A percentile compares a stretch with the other conserved stretches of the same genome.
These are phyloP conservation scores for Hepatocystis sp. DNA, from an alignment of 169 alveolate genomes.

Conservation along the genomic window DNA sequence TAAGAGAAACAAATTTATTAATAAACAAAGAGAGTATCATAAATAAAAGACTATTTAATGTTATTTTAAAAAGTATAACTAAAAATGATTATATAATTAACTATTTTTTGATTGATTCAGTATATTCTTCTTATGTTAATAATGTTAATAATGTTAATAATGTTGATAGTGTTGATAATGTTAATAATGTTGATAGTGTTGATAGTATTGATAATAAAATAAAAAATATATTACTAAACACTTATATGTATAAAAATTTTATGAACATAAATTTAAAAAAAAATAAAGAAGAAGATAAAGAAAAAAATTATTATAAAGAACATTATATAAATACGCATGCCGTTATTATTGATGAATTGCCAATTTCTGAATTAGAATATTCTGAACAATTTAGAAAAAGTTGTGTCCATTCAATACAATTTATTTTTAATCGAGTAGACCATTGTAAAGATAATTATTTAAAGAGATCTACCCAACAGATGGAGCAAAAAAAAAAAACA, in stretches of 20 bases:
- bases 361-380: slow-evolving; percentile 55
- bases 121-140: too few relatives aligned
- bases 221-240: not conserved
- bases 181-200: too few relatives aligned
- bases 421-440: slow-evolving; percentile 50
- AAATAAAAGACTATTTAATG: slow-evolving; percentile 7
- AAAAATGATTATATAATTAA: slow-evolving; percentile 5
- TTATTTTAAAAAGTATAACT: slow-evolving; percentile 9
- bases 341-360: slow-evolving; percentile 55
- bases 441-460: slow-evolving; percentile 36
- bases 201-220: too few relatives aligned
- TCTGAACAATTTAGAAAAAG: slow-evolving; percentile 61
- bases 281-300: slow-evolving; percentile 46
- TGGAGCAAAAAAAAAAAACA: not conserved
- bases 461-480: not conserved
- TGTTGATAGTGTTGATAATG: too few relatives aligned
- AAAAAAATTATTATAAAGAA: slow-evolving; percentile 41
- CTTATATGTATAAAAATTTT: slow-evolving; percentile 12
- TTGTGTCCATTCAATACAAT: slow-evolving; percentile 41
- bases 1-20: not conserved
- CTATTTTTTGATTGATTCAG: too few relatives aligned
- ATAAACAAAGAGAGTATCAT: slow-evolving; percentile 18
- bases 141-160: too few relatives aligned
- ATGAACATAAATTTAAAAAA: slow-evolving; percentile 48
- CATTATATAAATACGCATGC: slow-evolving; percentile 66